Evolutionary conservation across 371 early-diverging fungal species (phyloP).

Genomic region (Apophysomyces trapeziformis): DNA sequence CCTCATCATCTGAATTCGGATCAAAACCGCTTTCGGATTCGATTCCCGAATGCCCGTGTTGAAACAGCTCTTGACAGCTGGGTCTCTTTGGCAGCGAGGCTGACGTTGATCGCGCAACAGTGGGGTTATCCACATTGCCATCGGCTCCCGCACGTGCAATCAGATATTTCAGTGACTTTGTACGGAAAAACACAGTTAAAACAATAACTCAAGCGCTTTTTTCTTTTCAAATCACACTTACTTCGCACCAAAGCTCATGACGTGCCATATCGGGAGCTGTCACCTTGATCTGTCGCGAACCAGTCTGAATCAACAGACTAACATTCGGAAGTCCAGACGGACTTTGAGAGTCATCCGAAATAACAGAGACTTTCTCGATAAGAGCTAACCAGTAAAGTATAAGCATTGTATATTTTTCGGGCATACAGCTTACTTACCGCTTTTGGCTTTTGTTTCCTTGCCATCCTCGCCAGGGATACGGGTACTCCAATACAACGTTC

Average conservation of each 20-base stretch:
- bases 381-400: conserved; percentile 31
- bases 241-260: conserved; percentile 63
- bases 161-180: conserved; percentile 22
- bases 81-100: conserved; percentile 10
- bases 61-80: conserved; percentile 17
- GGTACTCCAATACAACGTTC: conserved; percentile 74
- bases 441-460: conserved; percentile 46
- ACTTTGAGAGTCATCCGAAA: conserved; percentile 34
- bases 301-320: conserved; percentile 63
- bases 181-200: no score
- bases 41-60: conserved; percentile 12
- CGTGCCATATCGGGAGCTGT: conserved; percentile 63
- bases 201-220: no score
- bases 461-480: conserved; percentile 60
- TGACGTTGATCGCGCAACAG: neutral
- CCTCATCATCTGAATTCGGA: conserved; percentile 30
- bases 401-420: conserved; percentile 4
- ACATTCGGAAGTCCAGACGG: conserved; percentile 49
- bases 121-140: neutral
- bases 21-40: conserved; percentile 7
- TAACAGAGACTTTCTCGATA: conserved; percentile 54
- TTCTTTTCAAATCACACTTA: neutral
- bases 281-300: conserved; percentile 64
- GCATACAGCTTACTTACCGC: conserved; percentile 30
- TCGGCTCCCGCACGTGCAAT: conserved; percentile 11